These are phyloP conservation scores for Phialophora tarda DNA, from an alignment of 2,329 filamentous ascomycete species.

Conservation along the genomic window DNA sequence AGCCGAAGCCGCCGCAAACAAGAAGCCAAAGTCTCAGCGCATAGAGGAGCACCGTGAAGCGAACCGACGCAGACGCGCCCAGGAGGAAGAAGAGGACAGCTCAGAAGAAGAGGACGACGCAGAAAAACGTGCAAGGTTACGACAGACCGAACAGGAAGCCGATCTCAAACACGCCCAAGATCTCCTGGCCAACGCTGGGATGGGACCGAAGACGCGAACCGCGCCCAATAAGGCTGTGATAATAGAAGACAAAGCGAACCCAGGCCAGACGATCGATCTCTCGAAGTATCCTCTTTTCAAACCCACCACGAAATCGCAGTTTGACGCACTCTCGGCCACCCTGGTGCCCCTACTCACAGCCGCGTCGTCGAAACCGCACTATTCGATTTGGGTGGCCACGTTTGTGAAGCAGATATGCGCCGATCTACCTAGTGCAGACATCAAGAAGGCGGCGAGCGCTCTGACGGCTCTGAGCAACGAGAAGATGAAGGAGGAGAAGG, in stretches of 20 bases:
- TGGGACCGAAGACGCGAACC: slow-evolving; percentile 72
- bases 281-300: slow-evolving; percentile 83
- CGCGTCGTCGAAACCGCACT: slow-evolving; percentile 87
- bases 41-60: slow-evolving; percentile 77
- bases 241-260: slow-evolving; percentile 72
- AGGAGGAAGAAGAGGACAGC: slow-evolving; percentile 62
- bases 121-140: slow-evolving; percentile 74
- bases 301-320: slow-evolving; percentile 84
- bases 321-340: slow-evolving; percentile 76
- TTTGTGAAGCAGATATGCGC: slow-evolving; percentile 85
- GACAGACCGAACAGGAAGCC: slow-evolving; percentile 80
- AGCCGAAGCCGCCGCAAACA: slow-evolving; percentile 82
- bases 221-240: slow-evolving; percentile 70
- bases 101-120: slow-evolving; percentile 75
- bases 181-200: slow-evolving; percentile 77
- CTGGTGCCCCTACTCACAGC: slow-evolving; percentile 76
- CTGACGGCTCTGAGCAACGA: slow-evolving; percentile 93
- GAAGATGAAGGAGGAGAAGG: slow-evolving; percentile 99
- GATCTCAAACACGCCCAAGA: slow-evolving; percentile 91
- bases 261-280: slow-evolving; percentile 80
- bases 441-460: slow-evolving; percentile 90
- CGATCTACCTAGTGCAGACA: slow-evolving; percentile 87
- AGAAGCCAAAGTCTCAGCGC: slow-evolving; percentile 87
- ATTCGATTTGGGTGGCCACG: slow-evolving; percentile 86
- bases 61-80: slow-evolving; percentile 64